Conservation (phyloP, 2,329 filamentous ascomycete genomes). For the Fusarium pseudonygamai region DNA sequence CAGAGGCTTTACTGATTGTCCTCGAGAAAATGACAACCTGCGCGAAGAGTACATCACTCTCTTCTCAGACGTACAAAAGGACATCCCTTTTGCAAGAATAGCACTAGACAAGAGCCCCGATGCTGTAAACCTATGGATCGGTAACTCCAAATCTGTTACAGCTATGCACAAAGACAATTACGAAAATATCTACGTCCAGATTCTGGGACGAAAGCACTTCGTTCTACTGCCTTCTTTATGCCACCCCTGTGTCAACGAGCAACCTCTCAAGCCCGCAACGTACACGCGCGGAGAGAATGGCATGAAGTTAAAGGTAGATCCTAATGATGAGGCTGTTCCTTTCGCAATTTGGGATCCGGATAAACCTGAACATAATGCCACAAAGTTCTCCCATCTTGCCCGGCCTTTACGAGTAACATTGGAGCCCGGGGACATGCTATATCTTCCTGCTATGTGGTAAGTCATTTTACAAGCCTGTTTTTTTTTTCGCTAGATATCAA, state of each 20-base stretch:
- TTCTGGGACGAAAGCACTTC: slow-evolving; percentile 79
- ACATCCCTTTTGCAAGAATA: slow-evolving; percentile 77
- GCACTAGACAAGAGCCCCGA: slow-evolving; percentile 74
- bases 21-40: slow-evolving; percentile 80
- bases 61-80: slow-evolving; percentile 68
- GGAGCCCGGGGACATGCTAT: slow-evolving; percentile 80
- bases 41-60: slow-evolving; percentile 75
- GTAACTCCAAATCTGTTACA: slow-evolving; percentile 74
- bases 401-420: slow-evolving; percentile 73
- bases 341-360: slow-evolving; percentile 83
- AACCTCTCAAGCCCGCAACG: slow-evolving; percentile 62
- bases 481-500: background rate
- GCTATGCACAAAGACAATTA: slow-evolving; percentile 85
- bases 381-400: slow-evolving; percentile 67
- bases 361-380: slow-evolving; percentile 57
- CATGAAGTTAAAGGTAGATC: slow-evolving; percentile 50
- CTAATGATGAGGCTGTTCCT: slow-evolving; percentile 59
- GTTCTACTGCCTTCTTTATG: slow-evolving; percentile 77
- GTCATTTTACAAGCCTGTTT: slow-evolving; percentile 25
- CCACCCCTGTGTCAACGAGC: slow-evolving; percentile 75
- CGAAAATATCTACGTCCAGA: slow-evolving; percentile 84
- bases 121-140: slow-evolving; percentile 86
- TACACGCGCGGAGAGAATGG: slow-evolving; percentile 58
- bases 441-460: slow-evolving; percentile 82
- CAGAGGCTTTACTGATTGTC: background rate